These are phyloP conservation scores for Ensete ventricosum DNA, from an alignment of 176 grass and related monocot species.

Conservation along the genomic window DNA sequence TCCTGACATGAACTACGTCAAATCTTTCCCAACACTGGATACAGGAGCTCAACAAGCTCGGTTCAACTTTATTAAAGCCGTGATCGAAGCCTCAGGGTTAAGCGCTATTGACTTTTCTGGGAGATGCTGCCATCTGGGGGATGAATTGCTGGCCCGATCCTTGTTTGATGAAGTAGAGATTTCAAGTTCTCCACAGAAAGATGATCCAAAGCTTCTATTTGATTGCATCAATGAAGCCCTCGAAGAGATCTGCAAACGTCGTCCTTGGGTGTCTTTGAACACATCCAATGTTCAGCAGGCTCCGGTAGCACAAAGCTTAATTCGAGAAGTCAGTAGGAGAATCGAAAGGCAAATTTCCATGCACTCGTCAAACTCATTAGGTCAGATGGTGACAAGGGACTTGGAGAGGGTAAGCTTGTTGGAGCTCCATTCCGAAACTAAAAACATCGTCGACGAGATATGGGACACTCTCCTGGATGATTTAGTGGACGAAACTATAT, in stretches of 20 bases:
- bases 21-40: neutral
- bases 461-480: constrained; percentile 79
- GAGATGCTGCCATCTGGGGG: constrained; percentile 53
- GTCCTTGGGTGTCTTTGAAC: constrained; percentile 2
- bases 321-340: constrained; percentile 59
- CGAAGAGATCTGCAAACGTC: constrained; percentile 3
- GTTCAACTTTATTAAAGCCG: constrained; percentile 37
- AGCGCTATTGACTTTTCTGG: constrained; percentile 26
- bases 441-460: constrained; percentile 58
- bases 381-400: constrained; percentile 47
- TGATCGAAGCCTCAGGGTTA: constrained; percentile 51
- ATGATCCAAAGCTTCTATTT: constrained; percentile 50
- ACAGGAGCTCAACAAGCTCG: constrained; percentile 18
- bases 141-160: constrained; percentile 45
- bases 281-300: neutral
- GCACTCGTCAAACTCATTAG: constrained; percentile 40
- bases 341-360: constrained; percentile 37
- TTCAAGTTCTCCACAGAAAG: constrained; percentile 41
- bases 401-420: constrained; percentile 51
- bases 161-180: constrained; percentile 71
- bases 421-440: constrained; percentile 48
- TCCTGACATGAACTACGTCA: neutral
- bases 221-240: constrained; percentile 13
- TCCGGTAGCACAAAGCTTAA: constrained; percentile 39
- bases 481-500: constrained; percentile 75